phyloP scores from a whole-genome alignment of 495 filamentous ascomycete species.

The Evernia prunastri region DNA sequence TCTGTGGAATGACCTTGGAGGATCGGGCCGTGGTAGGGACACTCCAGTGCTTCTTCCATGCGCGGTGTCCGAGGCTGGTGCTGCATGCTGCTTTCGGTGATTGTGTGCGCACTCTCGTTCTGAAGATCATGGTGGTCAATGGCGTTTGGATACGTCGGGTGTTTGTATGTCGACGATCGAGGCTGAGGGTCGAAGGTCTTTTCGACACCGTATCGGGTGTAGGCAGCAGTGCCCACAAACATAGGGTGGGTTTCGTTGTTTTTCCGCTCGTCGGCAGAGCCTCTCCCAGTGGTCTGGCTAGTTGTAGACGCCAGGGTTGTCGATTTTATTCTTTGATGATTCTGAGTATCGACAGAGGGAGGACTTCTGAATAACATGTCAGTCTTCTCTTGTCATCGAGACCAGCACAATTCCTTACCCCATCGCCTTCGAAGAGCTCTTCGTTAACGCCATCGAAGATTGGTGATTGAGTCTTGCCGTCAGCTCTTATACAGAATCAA shows the following conservation, averaged over 20 bases:
- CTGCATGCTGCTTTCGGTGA: background rate
- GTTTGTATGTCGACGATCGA: background rate
- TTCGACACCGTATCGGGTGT: constrained; percentile 5
- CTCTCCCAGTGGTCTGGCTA: constrained; percentile 1
- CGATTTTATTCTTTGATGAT: background rate
- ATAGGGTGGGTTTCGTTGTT: background rate
- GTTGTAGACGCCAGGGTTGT: background rate
- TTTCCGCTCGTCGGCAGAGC: background rate
- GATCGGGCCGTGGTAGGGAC: constrained; percentile 1
- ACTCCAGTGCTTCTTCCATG: background rate
- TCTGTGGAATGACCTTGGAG: constrained; percentile 3
- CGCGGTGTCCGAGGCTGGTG: background rate
- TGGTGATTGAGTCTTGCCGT: background rate
- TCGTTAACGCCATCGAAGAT: constrained; percentile 6
- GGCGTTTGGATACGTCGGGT: background rate
- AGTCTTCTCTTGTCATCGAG: background rate
- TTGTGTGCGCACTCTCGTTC: constrained; percentile 1
- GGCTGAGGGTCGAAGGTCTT: background rate
- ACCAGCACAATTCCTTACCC: constrained; percentile 1
- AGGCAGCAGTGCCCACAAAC: background rate
- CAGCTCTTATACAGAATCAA: background rate
- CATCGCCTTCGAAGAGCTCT: background rate
- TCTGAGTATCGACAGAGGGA: constrained; percentile 1
- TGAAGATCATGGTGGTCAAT: constrained; percentile 14
- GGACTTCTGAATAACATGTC: background rate